Conservation (phyloP, 1,139 yeast species). For the Arxiozyma slooffiae region DNA sequence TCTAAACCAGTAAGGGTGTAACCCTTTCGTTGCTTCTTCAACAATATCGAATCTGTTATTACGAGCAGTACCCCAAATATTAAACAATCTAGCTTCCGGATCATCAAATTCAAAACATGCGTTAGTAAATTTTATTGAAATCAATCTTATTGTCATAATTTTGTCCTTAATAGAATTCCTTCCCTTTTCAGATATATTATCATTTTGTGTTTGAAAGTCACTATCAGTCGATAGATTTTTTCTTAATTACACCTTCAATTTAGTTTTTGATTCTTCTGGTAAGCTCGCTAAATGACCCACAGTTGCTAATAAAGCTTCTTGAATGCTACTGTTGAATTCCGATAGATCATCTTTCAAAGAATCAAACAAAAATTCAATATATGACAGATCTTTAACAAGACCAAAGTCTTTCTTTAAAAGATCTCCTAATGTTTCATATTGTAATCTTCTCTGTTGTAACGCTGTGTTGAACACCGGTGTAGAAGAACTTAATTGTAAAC, state of each 20-base stretch:
- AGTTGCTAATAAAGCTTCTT: constrained; percentile 59
- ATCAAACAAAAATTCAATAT: constrained; percentile 58
- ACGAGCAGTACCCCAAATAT: constrained; percentile 53
- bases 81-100: constrained; percentile 56
- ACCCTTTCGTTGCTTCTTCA: constrained; percentile 76
- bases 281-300: constrained; percentile 41
- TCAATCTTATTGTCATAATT: constrained; percentile 42
- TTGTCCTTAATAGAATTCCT: constrained; percentile 22
- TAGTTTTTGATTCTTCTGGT: constrained; percentile 33
- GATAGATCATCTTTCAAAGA: constrained; percentile 58
- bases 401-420: constrained; percentile 44
- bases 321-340: constrained; percentile 59
- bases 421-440: constrained; percentile 71
- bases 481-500: constrained; percentile 30
- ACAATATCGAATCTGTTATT: constrained; percentile 58
- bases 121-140: constrained; percentile 58
- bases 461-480: constrained; percentile 28
- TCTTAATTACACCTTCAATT: constrained; percentile 39
- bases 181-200: constrained; percentile 15
- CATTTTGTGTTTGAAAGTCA: constrained; percentile 15
- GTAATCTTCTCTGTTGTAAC: constrained; percentile 43
- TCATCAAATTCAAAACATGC: constrained; percentile 60
- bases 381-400: constrained; percentile 42
- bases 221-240: constrained; percentile 33
- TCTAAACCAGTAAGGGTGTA: constrained; percentile 59